Evolutionary conservation across 148 eudicot species (phyloP).

Genomic region (Dianthus caryophyllus): DNA sequence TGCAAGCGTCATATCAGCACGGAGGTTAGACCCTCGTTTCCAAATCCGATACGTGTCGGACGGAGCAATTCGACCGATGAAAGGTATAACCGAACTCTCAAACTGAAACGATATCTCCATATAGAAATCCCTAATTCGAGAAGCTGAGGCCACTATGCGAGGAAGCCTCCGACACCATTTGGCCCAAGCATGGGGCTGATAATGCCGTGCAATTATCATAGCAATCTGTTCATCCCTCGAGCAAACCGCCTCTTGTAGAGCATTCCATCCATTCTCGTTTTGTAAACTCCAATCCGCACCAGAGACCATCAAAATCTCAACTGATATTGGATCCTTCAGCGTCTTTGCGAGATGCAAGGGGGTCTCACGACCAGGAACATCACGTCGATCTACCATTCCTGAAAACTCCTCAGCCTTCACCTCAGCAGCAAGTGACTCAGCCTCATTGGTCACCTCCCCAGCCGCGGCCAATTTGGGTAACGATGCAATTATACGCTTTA

Average conservation of each 20-base stretch:
- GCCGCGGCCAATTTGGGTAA: slow-evolving; percentile 73
- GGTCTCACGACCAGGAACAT: slow-evolving; percentile 85
- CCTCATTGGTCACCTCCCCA: slow-evolving; percentile 68
- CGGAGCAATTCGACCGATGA: slow-evolving; percentile 80
- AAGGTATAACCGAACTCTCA: slow-evolving; percentile 90
- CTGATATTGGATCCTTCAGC: slow-evolving; percentile 58
- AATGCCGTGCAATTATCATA: slow-evolving; percentile 74
- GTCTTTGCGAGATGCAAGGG: slow-evolving; percentile 80
- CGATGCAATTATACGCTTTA: slow-evolving; percentile 38
- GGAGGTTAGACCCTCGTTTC: slow-evolving; percentile 85
- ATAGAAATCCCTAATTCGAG: slow-evolving; percentile 78
- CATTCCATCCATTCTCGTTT: slow-evolving; percentile 84
- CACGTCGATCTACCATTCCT: slow-evolving; percentile 58
- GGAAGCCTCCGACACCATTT: slow-evolving; percentile 98
- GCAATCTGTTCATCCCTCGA: slow-evolving; percentile 71
- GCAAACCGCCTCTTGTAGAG: slow-evolving; percentile 89
- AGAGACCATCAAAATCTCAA: slow-evolving; percentile 68
- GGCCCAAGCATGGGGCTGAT: slow-evolving; percentile 87
- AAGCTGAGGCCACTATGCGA: slow-evolving; percentile 62
- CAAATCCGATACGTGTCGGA: slow-evolving; percentile 88
- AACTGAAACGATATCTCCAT: slow-evolving; percentile 90
- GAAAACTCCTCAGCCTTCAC: slow-evolving; percentile 65
- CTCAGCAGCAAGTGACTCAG: slow-evolving; percentile 71
- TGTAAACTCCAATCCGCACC: slow-evolving; percentile 94
- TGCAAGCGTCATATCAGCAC: slow-evolving; percentile 91